Conservation (phyloP, 345 rosid genomes). For the Triadica sebifera region DNA sequence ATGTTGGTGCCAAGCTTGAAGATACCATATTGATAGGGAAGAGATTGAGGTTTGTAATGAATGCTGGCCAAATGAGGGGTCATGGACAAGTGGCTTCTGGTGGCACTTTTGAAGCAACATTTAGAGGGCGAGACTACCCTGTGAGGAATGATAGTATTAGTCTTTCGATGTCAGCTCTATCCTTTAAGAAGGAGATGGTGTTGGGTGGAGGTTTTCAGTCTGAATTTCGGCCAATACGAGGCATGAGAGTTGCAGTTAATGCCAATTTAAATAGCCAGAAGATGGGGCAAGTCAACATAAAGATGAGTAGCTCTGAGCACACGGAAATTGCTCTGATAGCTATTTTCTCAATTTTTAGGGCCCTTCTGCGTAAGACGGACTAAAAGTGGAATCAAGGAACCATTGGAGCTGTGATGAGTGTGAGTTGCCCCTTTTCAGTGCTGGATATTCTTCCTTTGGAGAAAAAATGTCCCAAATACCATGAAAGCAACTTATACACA, state of each 20-base stretch:
- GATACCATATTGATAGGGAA: slow-evolving; percentile 68
- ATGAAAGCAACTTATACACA: neutral
- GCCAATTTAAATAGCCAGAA: slow-evolving; percentile 68
- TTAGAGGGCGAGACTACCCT: slow-evolving; percentile 83
- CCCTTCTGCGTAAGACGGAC: slow-evolving; percentile 45
- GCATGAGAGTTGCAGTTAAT: slow-evolving; percentile 47
- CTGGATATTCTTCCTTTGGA: neutral
- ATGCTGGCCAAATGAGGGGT: slow-evolving; percentile 68
- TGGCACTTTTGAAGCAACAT: slow-evolving; percentile 64
- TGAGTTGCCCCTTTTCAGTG: neutral
- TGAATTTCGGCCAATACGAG: slow-evolving; percentile 56
- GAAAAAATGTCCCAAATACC: neutral
- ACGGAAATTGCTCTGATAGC: slow-evolving; percentile 67
- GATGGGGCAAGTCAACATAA: slow-evolving; percentile 69
- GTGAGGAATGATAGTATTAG: slow-evolving; percentile 52
- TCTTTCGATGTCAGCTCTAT: slow-evolving; percentile 58
- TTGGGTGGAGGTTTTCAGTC: slow-evolving; percentile 71
- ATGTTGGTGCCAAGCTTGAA: slow-evolving; percentile 70
- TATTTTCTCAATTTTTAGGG: slow-evolving; percentile 51
- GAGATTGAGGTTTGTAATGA: slow-evolving; percentile 59
- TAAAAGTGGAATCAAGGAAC: slow-evolving; percentile 32
- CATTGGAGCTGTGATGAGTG: slow-evolving; percentile 41
- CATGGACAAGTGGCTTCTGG: slow-evolving; percentile 64
- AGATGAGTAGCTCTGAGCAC: slow-evolving; percentile 66
- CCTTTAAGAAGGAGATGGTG: slow-evolving; percentile 65